Base-by-base conservation (phyloP, 352 stramenopile genomes). In the Pseudoperonospora humuli region DNA sequence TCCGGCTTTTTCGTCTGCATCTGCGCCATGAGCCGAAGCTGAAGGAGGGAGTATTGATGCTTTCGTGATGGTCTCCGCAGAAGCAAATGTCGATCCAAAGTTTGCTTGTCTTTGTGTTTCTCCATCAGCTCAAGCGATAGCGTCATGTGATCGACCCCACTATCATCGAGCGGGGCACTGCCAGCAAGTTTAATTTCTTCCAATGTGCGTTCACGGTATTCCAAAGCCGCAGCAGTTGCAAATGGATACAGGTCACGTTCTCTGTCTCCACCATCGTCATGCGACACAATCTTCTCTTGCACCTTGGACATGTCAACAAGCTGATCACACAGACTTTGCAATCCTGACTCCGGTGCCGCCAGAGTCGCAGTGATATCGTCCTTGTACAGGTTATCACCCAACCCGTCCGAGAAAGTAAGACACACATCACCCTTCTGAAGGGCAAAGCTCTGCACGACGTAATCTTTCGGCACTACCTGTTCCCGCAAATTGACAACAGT, bases 301-400 rank as follows among this genome's bases (percentile, higher is more conserved):
- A 74, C 45, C 40, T 76, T 72, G 1, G 54, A 60, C 53, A 70
- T 62, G 11, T 56, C 21, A n/a, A 84, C 64, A 11, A 88, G 59
- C 28, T 58, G 43, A 24, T 88, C 62, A 18, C 73, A 83, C 9
- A 77, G 52, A 21, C 51, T 43, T 39, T 87, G 70, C 1, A 85
- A 53, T 19, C 49, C 58, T 0, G 39, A 18, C 42, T 67, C 61
- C 7, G 44, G 50, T 0, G 45, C 35, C 10, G 27, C 39, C 0
- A 67, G 36, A 17, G 44, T 58, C 2, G 39, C 45, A 8, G 69
- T 41, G 24, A 91, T 66, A 35, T 91, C 75, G 28, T 86, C 70
- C 41, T 85, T 84, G 61, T 86, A 91, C 19, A 91, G 27, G 39
- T 91, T 91, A 44, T 91, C 79, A 44, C 67, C 73, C 27, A 91